A percentile compares a stretch with the other conserved stretches of the same genome.
These are phyloP conservation scores for Agaricus subrufescens DNA, from an alignment of 768 basidiomycete genomes.

Conservation along the genomic window DNA sequence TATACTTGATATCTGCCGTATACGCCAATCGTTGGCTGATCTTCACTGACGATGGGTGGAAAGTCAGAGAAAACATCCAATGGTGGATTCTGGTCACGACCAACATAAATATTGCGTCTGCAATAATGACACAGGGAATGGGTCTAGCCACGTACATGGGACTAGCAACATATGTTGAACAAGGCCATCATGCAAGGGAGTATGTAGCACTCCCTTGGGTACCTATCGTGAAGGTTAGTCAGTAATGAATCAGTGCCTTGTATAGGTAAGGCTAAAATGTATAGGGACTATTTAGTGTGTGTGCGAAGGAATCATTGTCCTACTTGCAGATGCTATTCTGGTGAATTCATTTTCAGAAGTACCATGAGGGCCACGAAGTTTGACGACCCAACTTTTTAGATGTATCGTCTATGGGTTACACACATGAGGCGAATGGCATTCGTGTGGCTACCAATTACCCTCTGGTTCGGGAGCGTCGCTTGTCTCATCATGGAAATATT, in stretches of 20 bases:
- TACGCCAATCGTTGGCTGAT: conserved; percentile 4
- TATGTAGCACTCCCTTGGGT: background rate
- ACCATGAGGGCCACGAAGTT: background rate
- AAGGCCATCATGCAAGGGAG: background rate
- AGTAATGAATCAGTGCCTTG: background rate
- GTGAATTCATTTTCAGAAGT: background rate
- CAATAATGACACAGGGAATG: background rate
- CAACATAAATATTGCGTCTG: background rate
- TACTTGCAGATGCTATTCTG: background rate
- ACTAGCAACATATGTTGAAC: background rate
- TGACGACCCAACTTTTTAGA: background rate
- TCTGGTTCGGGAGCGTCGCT: conserved; percentile 8
- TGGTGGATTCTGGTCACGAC: background rate
- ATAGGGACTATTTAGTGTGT: background rate
- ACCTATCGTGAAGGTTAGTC: background rate
- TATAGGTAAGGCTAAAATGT: background rate
- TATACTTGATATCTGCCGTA: background rate
- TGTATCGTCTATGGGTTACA: conserved; percentile 9
- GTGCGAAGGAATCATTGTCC: background rate
- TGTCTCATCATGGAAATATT: conserved; percentile 3
- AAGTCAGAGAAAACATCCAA: background rate
- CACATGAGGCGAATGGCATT: background rate
- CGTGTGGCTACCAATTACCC: conserved; percentile 2
- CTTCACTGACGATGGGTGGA: conserved; percentile 9
- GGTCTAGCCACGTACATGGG: background rate